phyloP scores from a whole-genome alignment of 2,329 filamentous ascomycete genomes.

The Didymella segeticola region DNA sequence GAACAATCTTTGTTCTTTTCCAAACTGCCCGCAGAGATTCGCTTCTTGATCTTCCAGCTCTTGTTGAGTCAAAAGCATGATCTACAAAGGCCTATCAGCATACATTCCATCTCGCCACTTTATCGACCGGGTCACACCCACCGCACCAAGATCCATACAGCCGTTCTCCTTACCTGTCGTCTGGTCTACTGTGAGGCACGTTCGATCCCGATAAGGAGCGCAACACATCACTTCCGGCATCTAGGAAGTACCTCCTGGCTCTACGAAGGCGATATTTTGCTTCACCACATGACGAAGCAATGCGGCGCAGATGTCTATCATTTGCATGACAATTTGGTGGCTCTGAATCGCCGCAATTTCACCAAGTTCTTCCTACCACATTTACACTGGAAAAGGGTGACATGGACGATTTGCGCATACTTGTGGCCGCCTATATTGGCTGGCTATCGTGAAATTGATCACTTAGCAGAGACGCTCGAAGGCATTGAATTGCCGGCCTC shows the following conservation, averaged over 20 bases:
- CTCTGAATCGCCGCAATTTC: constrained; percentile 5
- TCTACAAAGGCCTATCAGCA: constrained; percentile 7
- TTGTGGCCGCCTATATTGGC: constrained; percentile 14
- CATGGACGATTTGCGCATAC: constrained; percentile 30
- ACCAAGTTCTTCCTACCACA: constrained; percentile 23
- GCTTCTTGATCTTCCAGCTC: constrained; percentile 25
- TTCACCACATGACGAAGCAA: constrained; percentile 30
- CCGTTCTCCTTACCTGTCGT: constrained; percentile 49
- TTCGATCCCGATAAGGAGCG: constrained; percentile 41
- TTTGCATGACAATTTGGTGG: constrained; percentile 25
- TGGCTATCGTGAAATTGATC: constrained; percentile 15
- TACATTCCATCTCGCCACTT: constrained; percentile 17
- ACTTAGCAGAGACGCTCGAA: constrained; percentile 6
- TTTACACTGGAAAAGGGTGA: constrained; percentile 31
- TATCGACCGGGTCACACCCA: constrained; percentile 39
- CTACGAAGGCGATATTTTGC: constrained; percentile 22
- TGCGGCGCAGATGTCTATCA: constrained; percentile 30
- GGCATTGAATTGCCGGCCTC: constrained; percentile 20
- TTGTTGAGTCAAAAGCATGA: constrained; percentile 23
- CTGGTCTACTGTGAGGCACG: constrained; percentile 49
- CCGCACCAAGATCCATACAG: constrained; percentile 33
- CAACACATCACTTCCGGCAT: constrained; percentile 33
- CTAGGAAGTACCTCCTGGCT: constrained; percentile 11
- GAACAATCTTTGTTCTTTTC: constrained; percentile 31
- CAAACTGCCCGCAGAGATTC: constrained; percentile 33